These are phyloP conservation scores for Fusarium cyanostomum DNA, from an alignment of 2,329 filamentous ascomycete species.

Conservation along the genomic window DNA sequence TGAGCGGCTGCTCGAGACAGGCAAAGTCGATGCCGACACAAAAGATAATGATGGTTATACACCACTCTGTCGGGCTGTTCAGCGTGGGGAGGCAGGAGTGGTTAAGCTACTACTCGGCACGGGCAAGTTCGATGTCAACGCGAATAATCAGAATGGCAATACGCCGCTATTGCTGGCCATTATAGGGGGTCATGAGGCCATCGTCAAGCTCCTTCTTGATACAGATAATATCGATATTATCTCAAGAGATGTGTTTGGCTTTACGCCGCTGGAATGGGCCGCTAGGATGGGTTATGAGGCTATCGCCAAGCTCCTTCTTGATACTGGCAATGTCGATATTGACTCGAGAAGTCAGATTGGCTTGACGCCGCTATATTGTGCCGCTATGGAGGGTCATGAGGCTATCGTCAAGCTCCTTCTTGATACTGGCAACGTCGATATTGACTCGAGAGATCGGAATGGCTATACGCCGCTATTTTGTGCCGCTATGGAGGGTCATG, in stretches of 20 bases:
- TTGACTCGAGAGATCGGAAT: background rate
- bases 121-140: background rate
- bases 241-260: background rate
- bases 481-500: background rate
- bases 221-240: slow-evolving; percentile 19
- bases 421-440: background rate
- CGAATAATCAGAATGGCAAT: background rate
- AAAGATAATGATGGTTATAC: background rate
- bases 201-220: slow-evolving; percentile 25
- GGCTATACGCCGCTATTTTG: background rate
- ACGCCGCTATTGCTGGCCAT: background rate
- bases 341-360: background rate
- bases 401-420: background rate
- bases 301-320: background rate
- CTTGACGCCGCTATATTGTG: background rate
- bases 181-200: slow-evolving; percentile 10
- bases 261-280: background rate
- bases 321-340: background rate
- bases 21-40: background rate
- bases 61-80: too few species aligned
- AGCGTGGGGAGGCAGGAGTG: too few species aligned
- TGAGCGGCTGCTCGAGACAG: background rate
- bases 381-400: background rate
- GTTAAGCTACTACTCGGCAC: background rate
- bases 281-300: too few species aligned